A percentile compares a stretch with the other conserved stretches of the same genome.
Conservation (phyloP, 306 rosid species). For the Purshia tridentata region DNA sequence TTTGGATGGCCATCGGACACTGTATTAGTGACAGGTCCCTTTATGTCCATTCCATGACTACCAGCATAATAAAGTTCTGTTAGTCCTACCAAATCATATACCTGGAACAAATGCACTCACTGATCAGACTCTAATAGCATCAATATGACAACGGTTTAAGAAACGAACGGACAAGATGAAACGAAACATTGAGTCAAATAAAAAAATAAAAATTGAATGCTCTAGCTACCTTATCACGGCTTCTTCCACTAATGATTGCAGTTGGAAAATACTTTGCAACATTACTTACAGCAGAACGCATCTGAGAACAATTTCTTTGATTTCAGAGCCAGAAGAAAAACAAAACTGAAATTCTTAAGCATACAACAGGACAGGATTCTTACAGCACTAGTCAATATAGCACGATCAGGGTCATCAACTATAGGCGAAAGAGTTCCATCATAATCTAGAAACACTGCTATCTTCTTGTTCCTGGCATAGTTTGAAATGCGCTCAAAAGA, state of each 20-base stretch:
- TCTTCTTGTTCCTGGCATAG: constrained; percentile 58
- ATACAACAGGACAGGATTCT: constrained; percentile 19
- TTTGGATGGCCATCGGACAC: constrained; percentile 44
- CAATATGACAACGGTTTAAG: not conserved
- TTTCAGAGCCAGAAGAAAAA: not conserved
- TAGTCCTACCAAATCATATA: constrained; percentile 78
- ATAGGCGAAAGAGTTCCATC: constrained; percentile 97
- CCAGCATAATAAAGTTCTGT: constrained; percentile 95
- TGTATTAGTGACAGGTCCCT: constrained; percentile 53
- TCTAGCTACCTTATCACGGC: constrained; percentile 67
- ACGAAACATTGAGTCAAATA: not conserved
- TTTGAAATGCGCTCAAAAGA: constrained; percentile 54
- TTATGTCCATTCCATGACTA: constrained; percentile 98
- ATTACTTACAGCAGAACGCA: constrained; percentile 66
- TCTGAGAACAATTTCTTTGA: constrained; percentile 41
- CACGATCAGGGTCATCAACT: constrained; percentile 85
- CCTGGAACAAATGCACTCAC: constrained; percentile 44
- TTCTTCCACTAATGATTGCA: constrained; percentile 89
- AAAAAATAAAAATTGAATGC: not conserved
- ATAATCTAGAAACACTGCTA: constrained; percentile 83
- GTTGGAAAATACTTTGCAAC: constrained; percentile 72
- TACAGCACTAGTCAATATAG: constrained; percentile 73
- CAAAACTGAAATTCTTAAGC: not conserved
- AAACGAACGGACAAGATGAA: not conserved
- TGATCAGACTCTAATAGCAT: constrained; percentile 13